Base-by-base conservation (phyloP, 2,329 filamentous ascomycete species). In the Acephala macrosclerotiorum region DNA sequence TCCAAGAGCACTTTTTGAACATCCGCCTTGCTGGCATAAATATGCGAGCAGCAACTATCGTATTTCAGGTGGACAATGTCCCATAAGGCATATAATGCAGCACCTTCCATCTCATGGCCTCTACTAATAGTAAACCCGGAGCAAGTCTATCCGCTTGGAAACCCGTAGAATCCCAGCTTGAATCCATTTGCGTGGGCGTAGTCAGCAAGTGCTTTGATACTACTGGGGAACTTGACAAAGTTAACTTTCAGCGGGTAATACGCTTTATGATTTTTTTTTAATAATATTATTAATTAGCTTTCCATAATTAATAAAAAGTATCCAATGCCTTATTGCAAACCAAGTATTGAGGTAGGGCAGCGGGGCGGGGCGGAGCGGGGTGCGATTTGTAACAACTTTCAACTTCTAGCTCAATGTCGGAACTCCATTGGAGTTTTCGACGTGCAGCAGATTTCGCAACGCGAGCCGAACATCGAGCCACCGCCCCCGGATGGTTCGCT, bases 131-230 rank as follows among this genome's bases (percentile, higher is more conserved):
- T 67, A 25, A 71, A 72, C 0, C 67, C 69, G 18, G 65, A 67
- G 61, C 70, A 73, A 22, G 68, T 70, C 8, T 33, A 29, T 22
- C 66, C 77, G 40, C 84, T 84, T 0, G 84, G 84, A 72, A 84
- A 84, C 68, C 84, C 84, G 72, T 91, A 91, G 60, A 91, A 88
- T 0, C 89, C 88, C 11, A 89, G 77, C 71, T 90, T 90, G 53
- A 91, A 72, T 1, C 86, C 86, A 69, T 87, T 71, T 1, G 70
- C 75, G 66, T 90, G 88, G 20, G 89, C 80, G 66, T 84, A 74
- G 38, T 84, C 77, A 0, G 86, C 85, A 1, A 85, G 75, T 0
- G 82, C 80, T 14, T 80, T 80, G 65, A 91, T 87, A 0, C 88
- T 88, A 33, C 82, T 77, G 0, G 88, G 87, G 64, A 90, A 90